Conservation (phyloP, 371 early-diverging fungal genomes). For the Lichtheimia ramosa region DNA sequence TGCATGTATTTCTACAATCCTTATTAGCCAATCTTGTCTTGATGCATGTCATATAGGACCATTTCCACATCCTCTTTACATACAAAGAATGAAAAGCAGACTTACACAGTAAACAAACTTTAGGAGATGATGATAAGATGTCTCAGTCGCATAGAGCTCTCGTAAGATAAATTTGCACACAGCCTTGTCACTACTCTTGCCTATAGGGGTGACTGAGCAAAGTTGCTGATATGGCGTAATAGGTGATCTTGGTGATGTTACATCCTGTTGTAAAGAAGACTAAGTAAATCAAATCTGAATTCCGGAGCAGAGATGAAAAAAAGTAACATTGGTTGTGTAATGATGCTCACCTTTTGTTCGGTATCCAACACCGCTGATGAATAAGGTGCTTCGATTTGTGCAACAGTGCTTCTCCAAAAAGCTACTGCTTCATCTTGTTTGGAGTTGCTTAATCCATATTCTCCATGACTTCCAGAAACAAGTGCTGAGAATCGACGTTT, state of each 20-base stretch:
- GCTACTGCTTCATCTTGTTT: constrained; percentile 12
- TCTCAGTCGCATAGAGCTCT: constrained; percentile 22
- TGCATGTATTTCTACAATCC: constrained; percentile 34
- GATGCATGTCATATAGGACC: neutral
- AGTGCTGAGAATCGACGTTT: constrained; percentile 10
- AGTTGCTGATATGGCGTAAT: too few species aligned
- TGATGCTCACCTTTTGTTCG: too few species aligned
- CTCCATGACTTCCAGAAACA: constrained; percentile 2
- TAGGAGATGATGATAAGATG: constrained; percentile 33
- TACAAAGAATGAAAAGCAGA: neutral
- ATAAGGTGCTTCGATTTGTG: constrained; percentile 6
- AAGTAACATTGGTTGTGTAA: too few species aligned
- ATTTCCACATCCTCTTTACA: neutral
- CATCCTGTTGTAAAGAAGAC: too few species aligned
- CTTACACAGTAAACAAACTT: constrained; percentile 12
- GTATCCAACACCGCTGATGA: neutral
- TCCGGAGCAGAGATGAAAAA: too few species aligned
- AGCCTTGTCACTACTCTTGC: constrained; percentile 1
- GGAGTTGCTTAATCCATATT: constrained; percentile 6
- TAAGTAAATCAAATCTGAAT: too few species aligned
- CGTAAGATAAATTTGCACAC: constrained; percentile 17
- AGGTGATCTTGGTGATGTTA: too few species aligned
- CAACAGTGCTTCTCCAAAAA: constrained; percentile 12
- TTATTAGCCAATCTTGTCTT: too few species aligned
- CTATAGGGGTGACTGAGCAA: too few species aligned